Evolutionary conservation across 495 filamentous ascomycete species (phyloP).

Genomic region (Aspergillus ellipticus): DNA sequence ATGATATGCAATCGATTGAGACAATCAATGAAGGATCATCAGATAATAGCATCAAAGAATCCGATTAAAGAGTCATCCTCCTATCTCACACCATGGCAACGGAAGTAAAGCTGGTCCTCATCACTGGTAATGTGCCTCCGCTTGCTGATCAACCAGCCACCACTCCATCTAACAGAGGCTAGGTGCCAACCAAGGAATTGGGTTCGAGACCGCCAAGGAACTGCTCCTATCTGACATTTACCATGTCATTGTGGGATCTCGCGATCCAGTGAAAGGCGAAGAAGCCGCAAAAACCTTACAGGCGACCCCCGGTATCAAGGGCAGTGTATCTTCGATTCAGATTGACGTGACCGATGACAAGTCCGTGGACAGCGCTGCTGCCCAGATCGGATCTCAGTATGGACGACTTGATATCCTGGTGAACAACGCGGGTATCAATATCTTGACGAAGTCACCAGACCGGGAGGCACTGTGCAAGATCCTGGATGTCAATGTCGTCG

Average conservation of each 20-base stretch:
- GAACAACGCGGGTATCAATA: constrained; percentile 31
- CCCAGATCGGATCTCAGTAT: constrained; percentile 22
- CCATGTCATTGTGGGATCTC: constrained; percentile 10
- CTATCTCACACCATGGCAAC: not conserved
- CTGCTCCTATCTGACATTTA: constrained; percentile 7
- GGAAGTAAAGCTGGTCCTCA: not conserved
- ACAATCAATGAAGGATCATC: too few relatives aligned
- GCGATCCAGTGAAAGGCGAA: constrained; percentile 2
- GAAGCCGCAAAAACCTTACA: not conserved
- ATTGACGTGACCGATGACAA: constrained; percentile 30
- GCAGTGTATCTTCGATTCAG: constrained; percentile 19
- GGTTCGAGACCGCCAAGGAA: constrained; percentile 18
- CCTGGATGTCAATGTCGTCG: constrained; percentile 37
- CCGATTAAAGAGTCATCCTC: too few relatives aligned
- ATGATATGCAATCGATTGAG: too few relatives aligned
- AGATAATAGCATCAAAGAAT: too few relatives aligned
- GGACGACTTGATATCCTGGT: constrained; percentile 29
- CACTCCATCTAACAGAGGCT: not conserved
- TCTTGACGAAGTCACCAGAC: constrained; percentile 4
- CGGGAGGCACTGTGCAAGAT: constrained; percentile 34
- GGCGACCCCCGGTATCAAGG: not conserved
- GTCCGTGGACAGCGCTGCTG: constrained; percentile 21
- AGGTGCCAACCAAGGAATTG: constrained; percentile 7
- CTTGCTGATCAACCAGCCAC: not conserved
- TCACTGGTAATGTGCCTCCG: not conserved